Conservation (phyloP, 1,139 yeast genomes). For the Yamadazyma kanchanaburiensis region DNA sequence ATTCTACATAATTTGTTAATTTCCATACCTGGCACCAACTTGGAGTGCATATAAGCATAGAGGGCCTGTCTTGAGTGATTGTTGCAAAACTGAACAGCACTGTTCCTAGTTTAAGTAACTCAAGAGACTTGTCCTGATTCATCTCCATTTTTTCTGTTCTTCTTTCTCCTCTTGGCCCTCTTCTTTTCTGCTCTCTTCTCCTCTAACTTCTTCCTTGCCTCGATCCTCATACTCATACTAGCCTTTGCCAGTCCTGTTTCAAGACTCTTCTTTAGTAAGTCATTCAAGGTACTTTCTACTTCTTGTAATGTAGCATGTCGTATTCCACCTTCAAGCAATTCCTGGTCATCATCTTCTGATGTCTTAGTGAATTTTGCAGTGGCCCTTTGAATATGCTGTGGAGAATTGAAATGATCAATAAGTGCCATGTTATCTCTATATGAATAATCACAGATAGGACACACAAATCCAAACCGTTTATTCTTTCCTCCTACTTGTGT, state of each 20-base stretch:
- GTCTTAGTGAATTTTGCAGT: constrained; percentile 20
- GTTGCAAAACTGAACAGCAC: too few species aligned
- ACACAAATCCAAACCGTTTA: constrained; percentile 78
- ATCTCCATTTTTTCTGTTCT: constrained; percentile 10
- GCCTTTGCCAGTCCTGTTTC: constrained; percentile 14
- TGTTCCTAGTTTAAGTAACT: too few species aligned
- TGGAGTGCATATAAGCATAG: too few species aligned
- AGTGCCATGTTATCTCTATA: constrained; percentile 79
- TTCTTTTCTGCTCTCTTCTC: constrained; percentile 20
- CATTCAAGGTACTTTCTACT: constrained; percentile 31
- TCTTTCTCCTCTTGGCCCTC: constrained; percentile 23
- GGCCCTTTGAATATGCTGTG: constrained; percentile 46
- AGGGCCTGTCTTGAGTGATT: too few species aligned
- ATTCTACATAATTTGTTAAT: too few species aligned
- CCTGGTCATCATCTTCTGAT: constrained; percentile 25
- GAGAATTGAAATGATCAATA: constrained; percentile 79
- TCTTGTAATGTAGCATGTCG: constrained; percentile 29
- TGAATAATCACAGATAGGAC: constrained; percentile 75
- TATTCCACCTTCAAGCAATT: constrained; percentile 28
- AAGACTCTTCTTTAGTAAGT: constrained; percentile 21
- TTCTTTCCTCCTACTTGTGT: constrained; percentile 25
- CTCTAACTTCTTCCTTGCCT: constrained; percentile 38
- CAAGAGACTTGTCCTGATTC: too few species aligned
- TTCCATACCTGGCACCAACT: too few species aligned
- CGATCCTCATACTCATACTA: constrained; percentile 40